These are phyloP conservation scores for Trichoderma afroharzianum DNA, from an alignment of 2,329 filamentous ascomycete species.

Conservation along the genomic window DNA sequence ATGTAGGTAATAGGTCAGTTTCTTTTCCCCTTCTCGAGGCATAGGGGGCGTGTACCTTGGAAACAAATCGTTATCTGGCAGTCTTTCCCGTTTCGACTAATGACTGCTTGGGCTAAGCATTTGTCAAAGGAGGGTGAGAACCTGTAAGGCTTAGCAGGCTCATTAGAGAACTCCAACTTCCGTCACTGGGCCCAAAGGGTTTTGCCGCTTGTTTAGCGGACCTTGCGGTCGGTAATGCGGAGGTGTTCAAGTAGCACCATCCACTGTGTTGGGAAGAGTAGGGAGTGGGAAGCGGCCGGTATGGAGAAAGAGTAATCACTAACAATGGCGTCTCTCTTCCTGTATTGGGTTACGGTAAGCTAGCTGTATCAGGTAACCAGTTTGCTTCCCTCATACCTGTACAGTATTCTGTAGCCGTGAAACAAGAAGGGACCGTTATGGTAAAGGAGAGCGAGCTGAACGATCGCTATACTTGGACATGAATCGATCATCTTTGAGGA, in stretches of 20 bases:
- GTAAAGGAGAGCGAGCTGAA: not conserved
- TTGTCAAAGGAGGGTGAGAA: not conserved
- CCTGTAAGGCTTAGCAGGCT: conserved; percentile 11
- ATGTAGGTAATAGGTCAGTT: not conserved
- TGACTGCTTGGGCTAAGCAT: not conserved
- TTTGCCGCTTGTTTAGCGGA: conserved; percentile 3
- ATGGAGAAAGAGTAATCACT: conserved; percentile 10
- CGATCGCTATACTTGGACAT: not conserved
- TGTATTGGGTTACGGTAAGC: not conserved
- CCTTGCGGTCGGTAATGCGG: conserved; percentile 7
- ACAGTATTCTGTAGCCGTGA: not conserved
- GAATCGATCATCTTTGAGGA: not conserved
- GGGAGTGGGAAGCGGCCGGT: not conserved
- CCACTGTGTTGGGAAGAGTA: not conserved
- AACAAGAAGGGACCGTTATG: not conserved
- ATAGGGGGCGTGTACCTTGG: not conserved
- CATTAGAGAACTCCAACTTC: not conserved
- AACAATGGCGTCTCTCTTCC: not conserved
- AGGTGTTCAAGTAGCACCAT: not conserved
- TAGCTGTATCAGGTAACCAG: not conserved
- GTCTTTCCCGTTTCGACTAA: conserved; percentile 2
- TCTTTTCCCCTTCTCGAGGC: not conserved
- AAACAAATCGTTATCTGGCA: not conserved
- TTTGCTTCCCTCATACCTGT: not conserved
- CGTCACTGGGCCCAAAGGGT: not conserved